Evolutionary conservation across 495 filamentous ascomycete species (phyloP).

Genomic region (Aspergillus hancockii): DNA sequence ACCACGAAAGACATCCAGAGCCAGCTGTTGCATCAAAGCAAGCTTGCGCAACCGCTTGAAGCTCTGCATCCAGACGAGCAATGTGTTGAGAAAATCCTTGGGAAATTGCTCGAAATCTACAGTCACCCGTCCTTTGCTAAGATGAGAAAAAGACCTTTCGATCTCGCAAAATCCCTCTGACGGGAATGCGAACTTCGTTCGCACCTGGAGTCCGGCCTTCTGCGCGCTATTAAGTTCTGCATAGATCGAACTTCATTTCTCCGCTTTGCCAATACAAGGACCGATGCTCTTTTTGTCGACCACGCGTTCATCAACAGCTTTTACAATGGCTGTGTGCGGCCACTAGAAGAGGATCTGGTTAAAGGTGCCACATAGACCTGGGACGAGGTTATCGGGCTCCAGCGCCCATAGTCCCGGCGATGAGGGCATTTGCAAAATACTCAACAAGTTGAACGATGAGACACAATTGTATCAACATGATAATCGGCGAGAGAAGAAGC

Average conservation of each 20-base stretch:
- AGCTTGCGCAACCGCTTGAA: conserved; percentile 8
- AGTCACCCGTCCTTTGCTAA: conserved; percentile 18
- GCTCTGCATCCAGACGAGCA: conserved; percentile 10
- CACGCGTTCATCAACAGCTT: conserved; percentile 17
- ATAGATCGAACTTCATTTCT: neutral
- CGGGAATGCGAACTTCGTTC: conserved; percentile 16
- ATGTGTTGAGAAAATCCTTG: conserved; percentile 14
- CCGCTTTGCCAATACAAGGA: no score
- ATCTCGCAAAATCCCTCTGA: conserved; percentile 14
- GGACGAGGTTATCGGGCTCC: conserved; percentile 7
- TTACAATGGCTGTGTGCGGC: conserved; percentile 13
- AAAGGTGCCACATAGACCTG: conserved; percentile 20
- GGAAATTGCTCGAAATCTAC: conserved; percentile 12
- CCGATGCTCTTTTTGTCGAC: neutral
- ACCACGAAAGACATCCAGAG: conserved; percentile 6
- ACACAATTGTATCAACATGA: no score
- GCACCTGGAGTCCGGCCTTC: conserved; percentile 13
- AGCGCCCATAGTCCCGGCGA: no score
- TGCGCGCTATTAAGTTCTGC: conserved; percentile 9
- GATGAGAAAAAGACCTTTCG: conserved; percentile 1
- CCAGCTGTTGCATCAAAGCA: conserved; percentile 8
- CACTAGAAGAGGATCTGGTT: conserved; percentile 20
- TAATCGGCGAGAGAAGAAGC: no score
- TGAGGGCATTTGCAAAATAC: no score
- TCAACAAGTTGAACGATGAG: no score